phyloP scores from a whole-genome alignment of 208 protist species.

The Trypanosoma congolense region DNA sequence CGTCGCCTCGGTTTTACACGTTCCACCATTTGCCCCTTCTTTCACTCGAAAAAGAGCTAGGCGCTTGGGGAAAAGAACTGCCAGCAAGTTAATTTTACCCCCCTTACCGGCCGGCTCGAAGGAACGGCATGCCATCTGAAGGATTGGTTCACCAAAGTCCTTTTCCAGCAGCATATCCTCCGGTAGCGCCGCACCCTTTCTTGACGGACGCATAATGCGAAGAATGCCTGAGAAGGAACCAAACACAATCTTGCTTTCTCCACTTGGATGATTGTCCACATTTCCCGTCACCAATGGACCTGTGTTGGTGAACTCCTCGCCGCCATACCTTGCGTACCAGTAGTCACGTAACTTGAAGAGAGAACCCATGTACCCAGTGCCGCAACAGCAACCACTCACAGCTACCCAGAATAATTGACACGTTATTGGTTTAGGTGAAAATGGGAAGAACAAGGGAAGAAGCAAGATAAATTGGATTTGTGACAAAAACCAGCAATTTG shows the following conservation, averaged over 20 bases:
- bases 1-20: background rate
- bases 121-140: conserved; percentile 76
- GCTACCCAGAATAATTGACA: conserved; percentile 6
- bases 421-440: background rate
- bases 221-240: conserved; percentile 86
- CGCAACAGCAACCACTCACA: conserved; percentile 4
- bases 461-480: conserved; percentile 8
- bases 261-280: conserved; percentile 54
- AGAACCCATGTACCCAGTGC: conserved; percentile 61
- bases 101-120: conserved; percentile 45
- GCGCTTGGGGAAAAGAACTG: conserved; percentile 71
- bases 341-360: conserved; percentile 89
- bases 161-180: conserved; percentile 80
- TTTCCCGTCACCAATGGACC: conserved; percentile 58
- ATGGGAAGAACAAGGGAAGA: conserved; percentile 16
- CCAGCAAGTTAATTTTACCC: conserved; percentile 50
- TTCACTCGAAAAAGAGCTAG: conserved; percentile 60
- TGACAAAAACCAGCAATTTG: conserved; percentile 16
- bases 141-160: conserved; percentile 79
- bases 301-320: conserved; percentile 75
- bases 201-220: conserved; percentile 68
- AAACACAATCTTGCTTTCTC: conserved; percentile 56
- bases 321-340: conserved; percentile 74
- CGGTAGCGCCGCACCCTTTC: conserved; percentile 46
- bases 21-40: conserved; percentile 1